Percentiles rank a stretch among this genome's conserved stretches.
phyloP scores from a whole-genome alignment of 371 early-diverging fungal species.

The Mucor irregularis region DNA sequence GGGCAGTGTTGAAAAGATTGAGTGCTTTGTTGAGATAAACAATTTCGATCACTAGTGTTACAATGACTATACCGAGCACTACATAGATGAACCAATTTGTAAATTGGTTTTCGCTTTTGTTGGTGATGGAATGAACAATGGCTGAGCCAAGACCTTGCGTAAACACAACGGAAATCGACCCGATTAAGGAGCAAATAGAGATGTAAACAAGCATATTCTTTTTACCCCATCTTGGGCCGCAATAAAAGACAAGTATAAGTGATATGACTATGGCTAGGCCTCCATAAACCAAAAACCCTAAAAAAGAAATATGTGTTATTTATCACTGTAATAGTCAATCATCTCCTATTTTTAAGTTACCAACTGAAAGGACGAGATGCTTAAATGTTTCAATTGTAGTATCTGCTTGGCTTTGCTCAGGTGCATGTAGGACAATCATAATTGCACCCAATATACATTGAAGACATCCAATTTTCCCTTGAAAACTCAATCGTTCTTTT shows the following conservation, averaged over 20 bases:
- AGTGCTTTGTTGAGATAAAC: slow-evolving; percentile 97
- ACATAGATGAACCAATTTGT: slow-evolving; percentile 85
- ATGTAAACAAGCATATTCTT: slow-evolving; percentile 86
- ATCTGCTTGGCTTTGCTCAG: slow-evolving; percentile 78
- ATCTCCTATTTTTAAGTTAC: slow-evolving; percentile 26
- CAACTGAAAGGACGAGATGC: slow-evolving; percentile 71
- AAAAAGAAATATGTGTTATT: no score
- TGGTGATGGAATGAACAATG: slow-evolving; percentile 81
- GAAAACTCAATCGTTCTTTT: slow-evolving; percentile 79
- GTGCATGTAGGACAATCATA: slow-evolving; percentile 89
- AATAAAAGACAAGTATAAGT: slow-evolving; percentile 68
- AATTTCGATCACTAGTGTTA: slow-evolving; percentile 87
- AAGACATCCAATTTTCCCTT: slow-evolving; percentile 90
- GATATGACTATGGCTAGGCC: slow-evolving; percentile 59
- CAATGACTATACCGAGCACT: slow-evolving; percentile 69
- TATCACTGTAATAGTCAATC: no score
- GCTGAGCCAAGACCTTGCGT: slow-evolving; percentile 92
- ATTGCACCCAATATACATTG: slow-evolving; percentile 91
- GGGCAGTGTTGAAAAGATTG: slow-evolving; percentile 88
- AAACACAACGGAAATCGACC: slow-evolving; percentile 90
- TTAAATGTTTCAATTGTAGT: slow-evolving; percentile 83
- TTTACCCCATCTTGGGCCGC: slow-evolving; percentile 86
- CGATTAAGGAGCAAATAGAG: slow-evolving; percentile 83
- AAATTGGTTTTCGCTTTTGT: slow-evolving; percentile 85
- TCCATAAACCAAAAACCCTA: slow-evolving; percentile 83